Evolutionary conservation across 2,329 filamentous ascomycete species (phyloP).

Genomic region (Fusarium luffae): DNA sequence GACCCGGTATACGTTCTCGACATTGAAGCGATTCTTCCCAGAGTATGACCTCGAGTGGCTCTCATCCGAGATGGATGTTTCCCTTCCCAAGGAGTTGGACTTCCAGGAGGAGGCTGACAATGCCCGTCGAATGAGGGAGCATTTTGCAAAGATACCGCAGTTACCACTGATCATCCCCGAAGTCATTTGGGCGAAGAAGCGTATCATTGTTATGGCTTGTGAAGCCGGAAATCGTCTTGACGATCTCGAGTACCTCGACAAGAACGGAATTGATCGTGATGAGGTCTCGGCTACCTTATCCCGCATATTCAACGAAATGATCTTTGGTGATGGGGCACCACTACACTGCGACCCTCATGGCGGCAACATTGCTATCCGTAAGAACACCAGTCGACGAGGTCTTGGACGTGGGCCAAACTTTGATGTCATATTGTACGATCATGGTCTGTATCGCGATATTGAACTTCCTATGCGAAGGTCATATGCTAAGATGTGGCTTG

Average conservation of each 20-base stretch:
- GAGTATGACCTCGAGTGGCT: slow-evolving; percentile 98
- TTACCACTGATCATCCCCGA: slow-evolving; percentile 89
- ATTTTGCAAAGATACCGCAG: slow-evolving; percentile 79
- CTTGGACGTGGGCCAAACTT: slow-evolving; percentile 75
- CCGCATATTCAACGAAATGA: slow-evolving; percentile 99
- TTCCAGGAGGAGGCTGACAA: slow-evolving; percentile 89
- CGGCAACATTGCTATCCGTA: slow-evolving; percentile 92
- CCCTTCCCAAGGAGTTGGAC: slow-evolving; percentile 90
- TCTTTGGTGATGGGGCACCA: slow-evolving; percentile 88
- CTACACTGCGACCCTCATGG: slow-evolving; percentile 97
- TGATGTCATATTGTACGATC: slow-evolving; percentile 95
- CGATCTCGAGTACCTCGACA: slow-evolving; percentile 87
- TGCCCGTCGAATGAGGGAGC: slow-evolving; percentile 79
- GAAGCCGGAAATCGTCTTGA: slow-evolving; percentile 88
- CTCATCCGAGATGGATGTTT: slow-evolving; percentile 90
- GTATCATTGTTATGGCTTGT: slow-evolving; percentile 95
- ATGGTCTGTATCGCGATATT: slow-evolving; percentile 95
- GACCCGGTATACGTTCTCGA: slow-evolving; percentile 89
- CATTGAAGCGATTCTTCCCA: slow-evolving; percentile 91
- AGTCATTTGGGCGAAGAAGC: slow-evolving; percentile 87
- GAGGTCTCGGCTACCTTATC: slow-evolving; percentile 93
- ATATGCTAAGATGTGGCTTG: slow-evolving; percentile 97
- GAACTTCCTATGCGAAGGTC: slow-evolving; percentile 79
- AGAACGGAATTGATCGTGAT: slow-evolving; percentile 88
- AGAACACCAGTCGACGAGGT: slow-evolving; percentile 70